These are phyloP conservation scores for Cercospora berteroae DNA, from an alignment of 2,329 filamentous ascomycete species.

Conservation along the genomic window DNA sequence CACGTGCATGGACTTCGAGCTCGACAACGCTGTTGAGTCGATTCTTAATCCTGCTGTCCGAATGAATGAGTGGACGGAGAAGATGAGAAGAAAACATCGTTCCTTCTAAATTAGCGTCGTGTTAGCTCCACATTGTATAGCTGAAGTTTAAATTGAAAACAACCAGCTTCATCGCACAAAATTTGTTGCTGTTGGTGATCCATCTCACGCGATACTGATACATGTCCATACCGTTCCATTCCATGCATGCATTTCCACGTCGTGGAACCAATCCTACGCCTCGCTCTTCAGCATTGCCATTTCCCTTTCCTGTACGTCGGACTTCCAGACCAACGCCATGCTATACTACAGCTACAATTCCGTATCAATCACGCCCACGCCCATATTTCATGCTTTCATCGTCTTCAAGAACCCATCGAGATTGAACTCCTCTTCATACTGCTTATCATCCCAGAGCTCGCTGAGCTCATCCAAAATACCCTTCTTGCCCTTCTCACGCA, in stretches of 20 bases:
- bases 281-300: not conserved
- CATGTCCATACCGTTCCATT: not conserved
- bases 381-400: conserved; percentile 62
- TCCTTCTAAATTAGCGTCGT: not conserved
- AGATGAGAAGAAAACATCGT: not conserved
- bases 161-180: not conserved
- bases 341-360: conserved; percentile 8
- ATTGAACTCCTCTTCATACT: conserved; percentile 98
- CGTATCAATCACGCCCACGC: not conserved
- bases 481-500: conserved; percentile 93
- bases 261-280: not conserved
- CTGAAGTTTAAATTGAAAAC: not conserved
- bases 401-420: conserved; percentile 91
- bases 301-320: not conserved
- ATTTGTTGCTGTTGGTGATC: not conserved
- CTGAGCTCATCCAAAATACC: conserved; percentile 92
- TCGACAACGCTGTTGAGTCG: not conserved
- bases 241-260: not conserved
- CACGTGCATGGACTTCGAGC: not conserved
- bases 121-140: not conserved
- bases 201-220: not conserved
- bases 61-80: no score
- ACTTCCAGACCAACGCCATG: conserved; percentile 1
- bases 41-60: not conserved
- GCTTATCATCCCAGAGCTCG: conserved; percentile 94